Percentiles rank a stretch among this genome's conserved stretches.
Evolutionary conservation across 306 rosid genomes (phyloP).

Genomic region (Vicia faba): DNA sequence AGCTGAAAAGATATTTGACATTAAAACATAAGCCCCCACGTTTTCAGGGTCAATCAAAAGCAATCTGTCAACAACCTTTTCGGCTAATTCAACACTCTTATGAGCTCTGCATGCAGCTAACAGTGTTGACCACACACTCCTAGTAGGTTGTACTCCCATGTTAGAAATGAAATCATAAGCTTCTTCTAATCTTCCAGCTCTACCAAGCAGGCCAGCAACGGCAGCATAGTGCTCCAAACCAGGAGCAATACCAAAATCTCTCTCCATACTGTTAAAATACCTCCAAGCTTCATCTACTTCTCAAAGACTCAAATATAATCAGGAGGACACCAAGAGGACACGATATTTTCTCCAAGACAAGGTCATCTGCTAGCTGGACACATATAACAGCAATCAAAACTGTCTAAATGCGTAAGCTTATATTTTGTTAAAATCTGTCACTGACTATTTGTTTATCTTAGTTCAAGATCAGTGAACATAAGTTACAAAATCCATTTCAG

Average conservation of each 20-base stretch:
- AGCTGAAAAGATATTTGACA: conserved; percentile 76
- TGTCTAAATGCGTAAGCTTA: conserved; percentile 26
- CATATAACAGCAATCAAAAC: conserved; percentile 40
- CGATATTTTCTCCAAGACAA: conserved; percentile 66
- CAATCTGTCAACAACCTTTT: conserved; percentile 66
- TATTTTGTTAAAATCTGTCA: conserved; percentile 10
- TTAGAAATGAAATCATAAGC: conserved; percentile 66
- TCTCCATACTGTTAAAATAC: conserved; percentile 63
- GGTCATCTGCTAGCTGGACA: conserved; percentile 74
- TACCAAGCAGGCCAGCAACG: conserved; percentile 82
- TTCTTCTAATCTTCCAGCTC: conserved; percentile 83
- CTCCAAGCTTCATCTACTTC: conserved; percentile 77
- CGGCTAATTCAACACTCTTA: conserved; percentile 77
- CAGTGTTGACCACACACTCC: conserved; percentile 81
- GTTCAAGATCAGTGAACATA: conserved; percentile 18
- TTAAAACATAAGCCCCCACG: conserved; percentile 64
- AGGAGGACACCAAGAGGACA: conserved; percentile 87
- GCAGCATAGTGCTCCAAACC: conserved; percentile 88
- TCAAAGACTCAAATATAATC: conserved; percentile 83
- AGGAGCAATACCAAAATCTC: conserved; percentile 60
- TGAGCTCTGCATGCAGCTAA: conserved; percentile 89
- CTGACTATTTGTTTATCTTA: conserved; percentile 1
- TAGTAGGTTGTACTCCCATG: conserved; percentile 64
- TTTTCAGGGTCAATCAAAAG: conserved; percentile 64
- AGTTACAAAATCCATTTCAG: neutral